Base-by-base conservation (phyloP, 345 rosid genomes). In the Atalantia buxifolia region DNA sequence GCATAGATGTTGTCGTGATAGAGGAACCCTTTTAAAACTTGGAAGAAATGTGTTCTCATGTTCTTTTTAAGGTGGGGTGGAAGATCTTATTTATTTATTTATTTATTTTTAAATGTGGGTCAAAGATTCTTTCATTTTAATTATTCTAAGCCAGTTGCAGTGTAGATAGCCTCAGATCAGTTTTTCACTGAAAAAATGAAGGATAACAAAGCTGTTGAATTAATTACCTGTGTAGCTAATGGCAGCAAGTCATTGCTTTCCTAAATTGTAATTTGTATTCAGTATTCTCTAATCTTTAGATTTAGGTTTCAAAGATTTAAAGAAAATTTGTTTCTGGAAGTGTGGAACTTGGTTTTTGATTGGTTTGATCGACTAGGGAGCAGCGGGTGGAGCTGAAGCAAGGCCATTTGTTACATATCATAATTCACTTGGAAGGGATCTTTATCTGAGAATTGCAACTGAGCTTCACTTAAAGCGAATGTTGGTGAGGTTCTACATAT, bases 331-430 rank as follows among this genome's bases (percentile, higher is more conserved):
- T 31, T 27, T 50, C 24, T 71, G 38, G 82, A 81, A 69, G 27
- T 63, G 21, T 68, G 48, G 82, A 81, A 69, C 67, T 71, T 80
- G 63, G 75, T 80, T 86, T 85, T 81, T 87, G 63, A 87, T 88
- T 59, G 72, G 82, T 81, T 86, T 87, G 67, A 78, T 79, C 65
- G 68, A 81, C 87, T 85, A 93, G 98, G 99, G 97, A 84, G 98
- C 97, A 90, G 99, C 97, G 79, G 99, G 99, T 85, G 97, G 99
- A 87, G 99, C 98, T 24, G 99, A 96, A 81, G 98, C 99, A 38
- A 84, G 98, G 87, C 99, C 98, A 27, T 96, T 96, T 83, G 88
- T 96, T 48, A 93, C 99, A 33, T 85, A 84, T 84, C 99, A 93
- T 86, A 93, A 96, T 85, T 96, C 98, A 59, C 97, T 93, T 78